phyloP scores from a whole-genome alignment of 2,329 filamentous ascomycete species.

The Elsinoe arachidis region DNA sequence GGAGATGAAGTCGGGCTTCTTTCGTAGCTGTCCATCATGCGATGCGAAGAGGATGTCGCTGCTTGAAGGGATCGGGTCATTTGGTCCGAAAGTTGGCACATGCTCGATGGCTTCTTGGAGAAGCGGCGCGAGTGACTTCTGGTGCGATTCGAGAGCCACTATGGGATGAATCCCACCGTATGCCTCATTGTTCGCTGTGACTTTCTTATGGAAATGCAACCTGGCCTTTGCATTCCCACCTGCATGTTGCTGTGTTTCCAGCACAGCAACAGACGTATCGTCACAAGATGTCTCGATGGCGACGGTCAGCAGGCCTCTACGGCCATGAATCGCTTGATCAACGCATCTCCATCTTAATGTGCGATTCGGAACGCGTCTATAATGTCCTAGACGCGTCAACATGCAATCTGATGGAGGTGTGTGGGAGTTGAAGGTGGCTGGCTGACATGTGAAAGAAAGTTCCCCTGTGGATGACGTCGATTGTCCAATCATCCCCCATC shows the following conservation, averaged over 20 bases:
- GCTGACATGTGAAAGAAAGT: constrained; percentile 7
- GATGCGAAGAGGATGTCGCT: constrained; percentile 7
- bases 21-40: constrained; percentile 9
- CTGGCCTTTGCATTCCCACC: constrained; percentile 7
- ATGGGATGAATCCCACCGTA: constrained; percentile 75
- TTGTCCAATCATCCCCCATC: neutral
- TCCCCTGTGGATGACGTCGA: constrained; percentile 11
- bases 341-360: neutral
- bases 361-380: neutral
- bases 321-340: neutral
- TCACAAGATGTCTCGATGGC: constrained; percentile 85
- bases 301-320: constrained; percentile 40
- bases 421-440: neutral
- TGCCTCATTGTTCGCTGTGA: constrained; percentile 68
- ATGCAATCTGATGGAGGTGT: neutral
- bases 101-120: constrained; percentile 53
- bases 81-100: constrained; percentile 38
- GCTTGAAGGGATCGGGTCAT: constrained; percentile 5
- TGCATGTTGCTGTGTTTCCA: constrained; percentile 43
- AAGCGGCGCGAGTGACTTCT: constrained; percentile 58
- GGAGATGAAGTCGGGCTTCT: constrained; percentile 71
- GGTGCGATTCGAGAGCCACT: constrained; percentile 66
- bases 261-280: constrained; percentile 80
- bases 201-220: constrained; percentile 64
- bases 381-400: constrained; percentile 4